Percentiles rank a stretch among this genome's conserved stretches.
Evolutionary conservation across 2,329 filamentous ascomycete species (phyloP).

Genomic region (Herpotrichia juniperi): DNA sequence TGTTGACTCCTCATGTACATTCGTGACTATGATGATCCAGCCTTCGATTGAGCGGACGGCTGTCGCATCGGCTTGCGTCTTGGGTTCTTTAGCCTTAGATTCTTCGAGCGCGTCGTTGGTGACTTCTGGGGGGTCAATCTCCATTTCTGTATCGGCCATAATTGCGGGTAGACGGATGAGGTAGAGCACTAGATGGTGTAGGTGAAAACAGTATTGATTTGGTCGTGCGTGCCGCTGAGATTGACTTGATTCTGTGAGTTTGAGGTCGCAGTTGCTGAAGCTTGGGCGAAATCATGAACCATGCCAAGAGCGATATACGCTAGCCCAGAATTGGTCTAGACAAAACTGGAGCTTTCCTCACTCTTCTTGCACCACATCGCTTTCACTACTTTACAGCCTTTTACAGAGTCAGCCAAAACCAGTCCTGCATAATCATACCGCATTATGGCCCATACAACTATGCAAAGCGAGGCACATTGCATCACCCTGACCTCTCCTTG

Average conservation of each 20-base stretch:
- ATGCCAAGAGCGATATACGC: neutral
- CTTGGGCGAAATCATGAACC: neutral
- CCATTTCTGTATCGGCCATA: constrained; percentile 56
- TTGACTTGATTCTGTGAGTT: too few relatives aligned
- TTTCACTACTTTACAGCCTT: too few relatives aligned
- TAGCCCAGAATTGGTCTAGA: neutral
- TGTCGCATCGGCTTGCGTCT: constrained; percentile 74
- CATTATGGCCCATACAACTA: too few relatives aligned
- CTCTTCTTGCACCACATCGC: too few relatives aligned
- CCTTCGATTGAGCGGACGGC: constrained; percentile 87
- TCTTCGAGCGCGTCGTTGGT: constrained; percentile 32
- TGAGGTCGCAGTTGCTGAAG: too few relatives aligned
- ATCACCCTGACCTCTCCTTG: too few relatives aligned
- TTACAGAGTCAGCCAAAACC: too few relatives aligned
- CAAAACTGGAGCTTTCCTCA: too few relatives aligned
- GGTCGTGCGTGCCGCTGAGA: too few relatives aligned
- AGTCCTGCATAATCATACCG: too few relatives aligned
- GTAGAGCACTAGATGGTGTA: neutral
- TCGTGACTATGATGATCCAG: constrained; percentile 87
- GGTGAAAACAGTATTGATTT: neutral
- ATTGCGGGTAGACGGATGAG: neutral
- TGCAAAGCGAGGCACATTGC: too few relatives aligned
- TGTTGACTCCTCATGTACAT: constrained; percentile 85
- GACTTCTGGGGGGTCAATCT: constrained; percentile 48
- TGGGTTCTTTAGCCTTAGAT: constrained; percentile 67